These are phyloP conservation scores for Durio zibethinus DNA, from an alignment of 345 rosid species.

Conservation along the genomic window DNA sequence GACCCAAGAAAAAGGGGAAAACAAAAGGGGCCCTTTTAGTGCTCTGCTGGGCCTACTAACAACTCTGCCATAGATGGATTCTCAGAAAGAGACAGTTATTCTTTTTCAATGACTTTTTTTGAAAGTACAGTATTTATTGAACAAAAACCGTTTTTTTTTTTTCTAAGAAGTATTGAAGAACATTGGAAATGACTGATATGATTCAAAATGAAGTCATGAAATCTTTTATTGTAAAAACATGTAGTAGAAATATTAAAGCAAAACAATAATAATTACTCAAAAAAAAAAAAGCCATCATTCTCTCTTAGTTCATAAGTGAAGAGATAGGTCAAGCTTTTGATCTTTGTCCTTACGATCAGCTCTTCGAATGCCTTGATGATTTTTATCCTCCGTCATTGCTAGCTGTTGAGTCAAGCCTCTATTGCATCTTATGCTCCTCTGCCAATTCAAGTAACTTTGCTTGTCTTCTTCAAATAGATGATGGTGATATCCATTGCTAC, in stretches of 20 bases:
- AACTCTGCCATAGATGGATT: neutral
- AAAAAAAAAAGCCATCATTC: neutral
- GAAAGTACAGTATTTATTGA: too few relatives aligned
- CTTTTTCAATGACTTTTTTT: too few relatives aligned
- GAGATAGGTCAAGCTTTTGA: slow-evolving; percentile 70
- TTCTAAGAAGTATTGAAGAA: too few relatives aligned
- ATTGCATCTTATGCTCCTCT: slow-evolving; percentile 34
- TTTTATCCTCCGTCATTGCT: slow-evolving; percentile 21
- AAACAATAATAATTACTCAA: neutral
- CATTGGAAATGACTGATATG: too few relatives aligned
- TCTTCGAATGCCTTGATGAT: slow-evolving; percentile 12
- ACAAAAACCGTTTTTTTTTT: too few relatives aligned
- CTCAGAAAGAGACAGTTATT: neutral
- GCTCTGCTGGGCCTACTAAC: neutral
- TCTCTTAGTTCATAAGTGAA: slow-evolving; percentile 55
- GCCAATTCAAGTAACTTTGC: slow-evolving; percentile 34
- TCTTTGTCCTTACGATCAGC: slow-evolving; percentile 30
- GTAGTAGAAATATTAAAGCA: neutral
- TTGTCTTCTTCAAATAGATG: slow-evolving; percentile 21
- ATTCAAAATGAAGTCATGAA: neutral
- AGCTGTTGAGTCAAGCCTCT: slow-evolving; percentile 18
- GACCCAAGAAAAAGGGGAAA: neutral
- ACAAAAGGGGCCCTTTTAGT: neutral
- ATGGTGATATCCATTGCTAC: slow-evolving; percentile 4
- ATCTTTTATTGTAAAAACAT: slow-evolving; percentile 1